These are phyloP conservation scores for Cutaneotrichosporon sp. DNA, from an alignment of 1,284 basidiomycete genomes.

Conservation along the genomic window DNA sequence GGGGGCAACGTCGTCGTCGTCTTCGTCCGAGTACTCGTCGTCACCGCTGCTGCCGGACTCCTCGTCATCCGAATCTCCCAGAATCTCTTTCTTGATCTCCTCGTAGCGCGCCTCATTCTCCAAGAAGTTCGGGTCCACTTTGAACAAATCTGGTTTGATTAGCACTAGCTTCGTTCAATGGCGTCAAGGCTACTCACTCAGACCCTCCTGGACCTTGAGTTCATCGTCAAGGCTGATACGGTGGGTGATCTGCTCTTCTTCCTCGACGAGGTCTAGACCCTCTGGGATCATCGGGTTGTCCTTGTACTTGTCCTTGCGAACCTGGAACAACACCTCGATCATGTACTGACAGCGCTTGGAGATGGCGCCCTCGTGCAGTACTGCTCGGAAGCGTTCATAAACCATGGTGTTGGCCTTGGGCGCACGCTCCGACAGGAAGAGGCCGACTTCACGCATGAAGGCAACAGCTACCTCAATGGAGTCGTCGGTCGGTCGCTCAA, in stretches of 20 bases:
- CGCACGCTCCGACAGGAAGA: conserved; percentile 87
- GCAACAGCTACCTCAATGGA: conserved; percentile 97
- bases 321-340: conserved; percentile 98
- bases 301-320: conserved; percentile 97
- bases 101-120: conserved; percentile 94
- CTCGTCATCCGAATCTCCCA: conserved; percentile 60
- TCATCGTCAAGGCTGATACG: conserved; percentile 87
- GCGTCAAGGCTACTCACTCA: conserved; percentile 60
- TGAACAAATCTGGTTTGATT: conserved; percentile 74
- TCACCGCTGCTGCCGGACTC: conserved; percentile 64
- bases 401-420: conserved; percentile 90
- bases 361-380: conserved; percentile 90
- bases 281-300: conserved; percentile 93
- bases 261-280: conserved; percentile 91
- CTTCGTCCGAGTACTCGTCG: conserved; percentile 61
- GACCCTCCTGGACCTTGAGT: conserved; percentile 84
- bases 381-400: conserved; percentile 92
- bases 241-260: conserved; percentile 96
- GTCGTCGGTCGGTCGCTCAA: conserved; percentile 94
- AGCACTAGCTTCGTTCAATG: neutral
- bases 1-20: conserved; percentile 59
- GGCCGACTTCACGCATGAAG: conserved; percentile 94
- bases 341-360: conserved; percentile 98
- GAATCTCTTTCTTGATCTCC: conserved; percentile 85
- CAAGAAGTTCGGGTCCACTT: conserved; percentile 79